phyloP scores from a whole-genome alignment of 164 flowering plant species.

The Aristolochia fimbriata region DNA sequence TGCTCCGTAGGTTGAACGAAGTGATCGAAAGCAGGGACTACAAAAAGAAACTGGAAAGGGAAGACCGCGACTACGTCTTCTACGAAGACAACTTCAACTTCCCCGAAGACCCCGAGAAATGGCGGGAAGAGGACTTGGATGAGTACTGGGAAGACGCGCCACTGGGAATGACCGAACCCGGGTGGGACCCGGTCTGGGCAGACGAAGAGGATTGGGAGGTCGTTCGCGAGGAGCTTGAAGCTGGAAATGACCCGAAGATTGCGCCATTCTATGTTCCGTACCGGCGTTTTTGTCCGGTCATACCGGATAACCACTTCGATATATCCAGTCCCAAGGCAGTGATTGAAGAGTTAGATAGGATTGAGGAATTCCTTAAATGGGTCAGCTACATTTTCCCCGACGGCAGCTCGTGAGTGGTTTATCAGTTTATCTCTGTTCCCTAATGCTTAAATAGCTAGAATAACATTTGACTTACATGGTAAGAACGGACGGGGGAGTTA shows the following conservation, averaged over 20 bases:
- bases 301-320: slow-evolving; percentile 59
- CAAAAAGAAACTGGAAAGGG: slow-evolving; percentile 21
- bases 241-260: slow-evolving; percentile 52
- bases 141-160: slow-evolving; percentile 90
- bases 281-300: slow-evolving; percentile 54
- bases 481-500: too few species aligned
- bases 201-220: slow-evolving; percentile 66
- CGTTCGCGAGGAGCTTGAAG: slow-evolving; percentile 31
- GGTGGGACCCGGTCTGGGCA: slow-evolving; percentile 88
- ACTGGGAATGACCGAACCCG: slow-evolving; percentile 32
- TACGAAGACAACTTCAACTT: slow-evolving; percentile 51
- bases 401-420: slow-evolving; percentile 73
- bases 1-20: slow-evolving; percentile 16
- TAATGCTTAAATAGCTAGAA: too few species aligned
- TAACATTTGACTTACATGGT: too few species aligned
- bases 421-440: not conserved
- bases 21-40: slow-evolving; percentile 23
- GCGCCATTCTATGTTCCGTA: slow-evolving; percentile 86
- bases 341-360: slow-evolving; percentile 79
- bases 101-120: slow-evolving; percentile 69
- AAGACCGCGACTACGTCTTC: slow-evolving; percentile 16
- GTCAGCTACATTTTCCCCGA: slow-evolving; percentile 83
- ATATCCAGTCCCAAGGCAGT: slow-evolving; percentile 49
- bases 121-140: slow-evolving; percentile 71
- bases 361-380: slow-evolving; percentile 89